Conservation (phyloP, 2,329 filamentous ascomycete genomes). For the Sporothrix phasma region DNA sequence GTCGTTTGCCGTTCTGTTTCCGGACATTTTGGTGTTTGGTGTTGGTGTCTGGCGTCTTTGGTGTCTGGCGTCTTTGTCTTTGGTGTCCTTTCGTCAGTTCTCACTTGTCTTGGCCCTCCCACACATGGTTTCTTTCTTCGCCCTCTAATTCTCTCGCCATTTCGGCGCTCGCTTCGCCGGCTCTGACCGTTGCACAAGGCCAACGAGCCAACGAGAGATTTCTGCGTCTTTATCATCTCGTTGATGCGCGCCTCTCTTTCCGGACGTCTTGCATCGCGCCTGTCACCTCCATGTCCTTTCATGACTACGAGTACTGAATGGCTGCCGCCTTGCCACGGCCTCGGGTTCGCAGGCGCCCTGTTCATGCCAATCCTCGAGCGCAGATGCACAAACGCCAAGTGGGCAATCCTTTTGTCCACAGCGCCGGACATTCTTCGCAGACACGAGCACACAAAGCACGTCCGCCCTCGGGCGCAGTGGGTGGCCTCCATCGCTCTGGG, state of each 20-base stretch:
- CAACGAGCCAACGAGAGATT: background rate
- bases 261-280: background rate
- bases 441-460: no score
- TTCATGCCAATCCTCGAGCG: background rate
- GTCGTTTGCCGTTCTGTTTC: no score
- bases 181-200: background rate
- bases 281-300: background rate
- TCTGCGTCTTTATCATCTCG: background rate
- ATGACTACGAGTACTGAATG: background rate
- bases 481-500: slow-evolving; percentile 3
- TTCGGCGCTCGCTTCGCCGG: background rate
- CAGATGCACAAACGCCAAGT: background rate
- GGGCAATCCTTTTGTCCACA: background rate
- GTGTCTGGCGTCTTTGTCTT: no score
- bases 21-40: no score
- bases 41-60: no score
- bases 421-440: no score
- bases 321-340: background rate
- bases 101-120: background rate
- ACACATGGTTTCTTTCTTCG: background rate
- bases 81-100: no score
- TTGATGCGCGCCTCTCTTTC: background rate
- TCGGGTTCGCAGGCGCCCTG: background rate
- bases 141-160: background rate
- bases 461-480: background rate